Base-by-base conservation (phyloP, 805 yeast genomes). In the Metschnikowia picachoensis region DNA sequence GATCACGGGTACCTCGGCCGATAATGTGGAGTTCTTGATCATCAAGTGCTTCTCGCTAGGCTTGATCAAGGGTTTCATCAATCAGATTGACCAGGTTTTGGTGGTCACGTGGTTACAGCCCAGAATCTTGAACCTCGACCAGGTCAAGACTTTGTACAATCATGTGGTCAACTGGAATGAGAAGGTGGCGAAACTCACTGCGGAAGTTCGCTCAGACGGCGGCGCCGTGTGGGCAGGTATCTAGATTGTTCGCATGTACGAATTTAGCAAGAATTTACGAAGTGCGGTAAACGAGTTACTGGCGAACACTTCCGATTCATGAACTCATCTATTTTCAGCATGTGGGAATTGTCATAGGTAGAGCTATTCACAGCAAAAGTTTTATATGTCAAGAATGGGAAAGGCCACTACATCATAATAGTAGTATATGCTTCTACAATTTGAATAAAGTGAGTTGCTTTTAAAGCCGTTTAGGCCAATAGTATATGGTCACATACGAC, bases 91-190 rank as follows among this genome's bases (percentile, higher is more conserved):
- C 41, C 80, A 84, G 64, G 71, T 84, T 12, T 86, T 94, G 46
- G 82, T 85, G 30, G 82, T 94, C 39, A 82, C 86, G 27, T 94
- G 99, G 99, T 84, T 92, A 51, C 98, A 94, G 73, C 98, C 99
- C 48, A 78, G 98, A 60, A 87, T 90, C 45, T 84, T 94, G 77
- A 88, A 88, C 60, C 74, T 73, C 52, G 79, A 79, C 37, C 99
- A 94, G 73, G 85, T 92, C 48, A 78, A 74, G 47, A 75, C 76
- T 37, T 88, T 94, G 86, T 81, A 82, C 53, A 74, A 76, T 43
- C 85, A 87, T 58, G 77, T 94, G 60, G 73, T 74, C 27, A 75
- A 73, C 42, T 94, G 99, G 99, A 84, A 86, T 56, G 64, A 66
- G 44, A 83, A 83, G 56, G 97, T 92, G 25, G 74, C 76, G 33